Evolutionary conservation across 2,329 filamentous ascomycete genomes (phyloP), one percentile per base, ranked within the genome.

Genomic region (Blumeria graminis): DNA sequence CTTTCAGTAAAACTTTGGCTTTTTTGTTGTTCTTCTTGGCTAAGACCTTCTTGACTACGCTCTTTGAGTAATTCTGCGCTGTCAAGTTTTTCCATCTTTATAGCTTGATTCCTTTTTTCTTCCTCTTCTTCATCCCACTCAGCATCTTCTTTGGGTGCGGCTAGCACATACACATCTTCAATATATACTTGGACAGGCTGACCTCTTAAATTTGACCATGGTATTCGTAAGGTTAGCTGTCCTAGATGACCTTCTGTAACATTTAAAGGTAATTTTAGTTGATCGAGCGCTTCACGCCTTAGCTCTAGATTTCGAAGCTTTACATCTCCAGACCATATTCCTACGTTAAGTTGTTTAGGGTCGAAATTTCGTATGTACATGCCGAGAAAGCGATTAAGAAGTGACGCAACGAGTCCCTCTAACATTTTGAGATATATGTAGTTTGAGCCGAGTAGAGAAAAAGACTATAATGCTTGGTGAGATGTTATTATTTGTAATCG

Each of bases 331-430:
- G 86, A 94, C 92, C 90, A 98, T 65, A 98, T 98, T 61, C 93
- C 92, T 61, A 98, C 89, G 68, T 98, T 98, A 62, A 99, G 77
- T 73, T 98, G 92, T 65, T 87, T 84, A 56, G 92, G 87, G 70
- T 99, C 92, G 69, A 99, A 98, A 71, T 98, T 96, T 77, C 94
- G 89, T 70, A 99, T 90, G 70, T 98, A 98, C 84, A 96, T 94
- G 76, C 92, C 93, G 79, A 99, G 73, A 72, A 98, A 96, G 74
- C 93, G 85, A 74, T 98, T 98, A 65, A 99, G 82, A 74, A 99
- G 76, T 71, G 90, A 93, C 65, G 92, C 88, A 61, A 96, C 92
- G 64, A 99, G 77, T 63, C 89, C 86, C 77, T 98, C 92, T 72
- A 99, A 80, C 92, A 99, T 98, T 66, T 69, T 76, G 75, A 72